These are phyloP conservation scores for Nicotiana otophora DNA, from an alignment of 257 asterid genomes.

Conservation along the genomic window DNA sequence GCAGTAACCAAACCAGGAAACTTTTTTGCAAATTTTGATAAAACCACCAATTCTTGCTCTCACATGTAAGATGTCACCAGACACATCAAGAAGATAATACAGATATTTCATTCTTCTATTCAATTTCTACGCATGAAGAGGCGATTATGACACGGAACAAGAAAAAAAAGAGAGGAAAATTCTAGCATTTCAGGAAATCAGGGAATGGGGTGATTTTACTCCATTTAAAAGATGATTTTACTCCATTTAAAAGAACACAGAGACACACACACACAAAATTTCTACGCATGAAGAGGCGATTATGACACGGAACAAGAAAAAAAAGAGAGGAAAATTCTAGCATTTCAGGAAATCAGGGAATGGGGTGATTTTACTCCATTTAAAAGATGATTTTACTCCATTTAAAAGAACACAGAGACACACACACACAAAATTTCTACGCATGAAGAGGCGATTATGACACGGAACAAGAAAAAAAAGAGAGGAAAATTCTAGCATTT, in stretches of 20 bases:
- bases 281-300: too few relatives aligned
- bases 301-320: too few relatives aligned
- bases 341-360: too few relatives aligned
- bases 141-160: background rate
- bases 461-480: too few relatives aligned
- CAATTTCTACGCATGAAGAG: background rate
- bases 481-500: too few relatives aligned
- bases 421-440: too few relatives aligned
- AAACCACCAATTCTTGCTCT: background rate
- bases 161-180: background rate
- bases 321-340: too few relatives aligned
- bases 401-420: too few relatives aligned
- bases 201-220: background rate
- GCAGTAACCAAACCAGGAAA: background rate
- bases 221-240: background rate
- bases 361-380: too few relatives aligned
- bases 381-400: too few relatives aligned
- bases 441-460: too few relatives aligned
- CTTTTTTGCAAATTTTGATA: background rate
- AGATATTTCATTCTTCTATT: background rate
- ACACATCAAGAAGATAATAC: background rate
- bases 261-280: background rate
- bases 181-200: background rate
- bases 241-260: background rate
- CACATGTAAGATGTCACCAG: background rate